Conservation (phyloP, 139 green algal species). For the Chlamydomonas schloesseri region DNA sequence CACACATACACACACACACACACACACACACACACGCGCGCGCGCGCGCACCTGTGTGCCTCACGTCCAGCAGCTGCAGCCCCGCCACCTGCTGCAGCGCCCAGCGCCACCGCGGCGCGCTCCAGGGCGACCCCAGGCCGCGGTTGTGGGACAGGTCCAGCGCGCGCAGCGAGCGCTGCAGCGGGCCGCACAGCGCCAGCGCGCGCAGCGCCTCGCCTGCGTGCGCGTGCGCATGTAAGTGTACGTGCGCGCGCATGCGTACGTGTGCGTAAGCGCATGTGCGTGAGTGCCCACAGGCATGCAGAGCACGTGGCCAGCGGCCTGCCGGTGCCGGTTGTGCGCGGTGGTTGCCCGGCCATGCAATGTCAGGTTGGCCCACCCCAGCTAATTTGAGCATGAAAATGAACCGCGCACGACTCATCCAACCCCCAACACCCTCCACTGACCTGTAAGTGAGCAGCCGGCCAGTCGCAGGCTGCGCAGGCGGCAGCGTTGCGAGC, state of each 20-base stretch:
- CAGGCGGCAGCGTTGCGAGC: neutral
- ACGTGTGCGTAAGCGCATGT: too few species aligned
- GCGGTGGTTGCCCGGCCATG: too few species aligned
- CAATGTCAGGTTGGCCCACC: too few species aligned
- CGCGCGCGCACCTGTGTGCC: neutral
- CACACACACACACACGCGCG: too few species aligned
- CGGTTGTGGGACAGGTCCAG: constrained; percentile 19
- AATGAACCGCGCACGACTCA: too few species aligned
- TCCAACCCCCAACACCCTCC: neutral
- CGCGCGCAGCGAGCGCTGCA: neutral
- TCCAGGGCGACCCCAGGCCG: neutral
- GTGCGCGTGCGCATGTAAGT: too few species aligned
- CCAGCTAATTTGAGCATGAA: too few species aligned
- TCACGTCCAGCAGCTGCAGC: constrained; percentile 3
- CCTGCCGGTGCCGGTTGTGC: too few species aligned
- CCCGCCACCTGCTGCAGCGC: neutral
- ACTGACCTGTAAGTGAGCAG: constrained; percentile 5
- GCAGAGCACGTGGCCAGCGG: too few species aligned
- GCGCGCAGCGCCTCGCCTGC: neutral
- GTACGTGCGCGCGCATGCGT: too few species aligned
- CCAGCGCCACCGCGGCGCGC: constrained; percentile 7
- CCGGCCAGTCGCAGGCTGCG: neutral
- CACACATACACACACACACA: too few species aligned
- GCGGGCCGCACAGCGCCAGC: constrained; percentile 2
- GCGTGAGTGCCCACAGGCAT: too few species aligned